A percentile compares a stretch with the other conserved stretches of the same genome.
Conservation (phyloP, 2,329 filamentous ascomycete species). For the Cladosporium sp. region DNA sequence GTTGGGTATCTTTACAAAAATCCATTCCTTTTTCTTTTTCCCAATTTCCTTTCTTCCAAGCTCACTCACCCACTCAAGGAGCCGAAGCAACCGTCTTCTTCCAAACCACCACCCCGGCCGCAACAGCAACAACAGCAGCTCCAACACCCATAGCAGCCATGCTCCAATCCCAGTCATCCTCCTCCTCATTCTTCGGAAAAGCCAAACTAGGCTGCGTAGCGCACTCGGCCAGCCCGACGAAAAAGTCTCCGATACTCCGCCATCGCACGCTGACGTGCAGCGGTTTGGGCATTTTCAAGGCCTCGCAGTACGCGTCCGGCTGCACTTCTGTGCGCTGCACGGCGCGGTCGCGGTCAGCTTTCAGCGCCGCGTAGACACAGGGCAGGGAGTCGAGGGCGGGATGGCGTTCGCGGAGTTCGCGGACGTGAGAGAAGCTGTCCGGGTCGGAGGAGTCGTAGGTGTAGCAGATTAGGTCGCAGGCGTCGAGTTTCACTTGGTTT, state of each 20-base stretch:
- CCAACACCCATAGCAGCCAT: conserved; percentile 9
- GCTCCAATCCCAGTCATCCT: conserved; percentile 40
- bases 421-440: conserved; percentile 90
- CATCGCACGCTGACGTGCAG: conserved; percentile 93
- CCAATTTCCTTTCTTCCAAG: not conserved
- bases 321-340: conserved; percentile 90
- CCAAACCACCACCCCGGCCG: conserved; percentile 12
- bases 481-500: conserved; percentile 82
- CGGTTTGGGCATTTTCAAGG: conserved; percentile 81
- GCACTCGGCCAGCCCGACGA: conserved; percentile 83
- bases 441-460: conserved; percentile 96
- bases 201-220: conserved; percentile 84
- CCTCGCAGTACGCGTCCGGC: conserved; percentile 84
- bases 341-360: conserved; percentile 92
- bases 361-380: conserved; percentile 85
- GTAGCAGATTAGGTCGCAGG: conserved; percentile 91
- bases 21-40: not conserved
- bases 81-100: conserved; percentile 10
- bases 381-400: conserved; percentile 84
- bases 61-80: not conserved
- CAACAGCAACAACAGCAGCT: conserved; percentile 12
- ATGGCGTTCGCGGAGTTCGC: conserved; percentile 71
- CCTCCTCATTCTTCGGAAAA: conserved; percentile 86
- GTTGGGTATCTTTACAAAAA: not conserved
- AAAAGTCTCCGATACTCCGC: conserved; percentile 89